phyloP scores from a whole-genome alignment of 495 filamentous ascomycete genomes.

The Aspergillus conjunctus region DNA sequence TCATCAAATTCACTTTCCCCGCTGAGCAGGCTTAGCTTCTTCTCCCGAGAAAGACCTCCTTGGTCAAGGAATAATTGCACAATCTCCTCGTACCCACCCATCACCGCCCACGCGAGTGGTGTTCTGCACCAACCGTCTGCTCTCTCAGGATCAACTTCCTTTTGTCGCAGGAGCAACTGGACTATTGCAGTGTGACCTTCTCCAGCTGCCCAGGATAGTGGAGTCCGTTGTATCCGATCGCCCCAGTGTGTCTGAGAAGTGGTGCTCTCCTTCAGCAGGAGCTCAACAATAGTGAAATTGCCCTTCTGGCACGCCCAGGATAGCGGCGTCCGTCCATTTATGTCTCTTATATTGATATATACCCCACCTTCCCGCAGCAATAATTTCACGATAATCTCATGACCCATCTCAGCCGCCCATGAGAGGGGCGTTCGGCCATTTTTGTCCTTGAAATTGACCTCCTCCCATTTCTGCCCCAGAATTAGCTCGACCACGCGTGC shows the following conservation, averaged over 20 bases:
- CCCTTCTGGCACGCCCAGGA: background rate
- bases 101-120: background rate
- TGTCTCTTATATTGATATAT: background rate
- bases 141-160: background rate
- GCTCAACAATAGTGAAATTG: background rate
- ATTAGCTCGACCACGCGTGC: background rate
- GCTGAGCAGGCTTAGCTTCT: background rate
- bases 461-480: background rate
- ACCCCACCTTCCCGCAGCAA: background rate
- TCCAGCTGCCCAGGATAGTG: background rate
- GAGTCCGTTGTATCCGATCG: too few species aligned
- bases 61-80: background rate
- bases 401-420: background rate
- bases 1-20: background rate
- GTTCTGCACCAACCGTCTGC: background rate
- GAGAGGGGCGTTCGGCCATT: background rate
- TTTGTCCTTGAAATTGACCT: background rate
- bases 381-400: background rate
- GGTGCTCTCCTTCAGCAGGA: background rate
- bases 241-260: too few species aligned
- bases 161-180: background rate
- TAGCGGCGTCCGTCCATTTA: background rate
- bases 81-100: background rate
- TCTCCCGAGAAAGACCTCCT: background rate
- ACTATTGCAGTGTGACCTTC: background rate